Evolutionary conservation across 2,329 filamentous ascomycete species (phyloP).

Genomic region (Torrubiellomyces zombiae): DNA sequence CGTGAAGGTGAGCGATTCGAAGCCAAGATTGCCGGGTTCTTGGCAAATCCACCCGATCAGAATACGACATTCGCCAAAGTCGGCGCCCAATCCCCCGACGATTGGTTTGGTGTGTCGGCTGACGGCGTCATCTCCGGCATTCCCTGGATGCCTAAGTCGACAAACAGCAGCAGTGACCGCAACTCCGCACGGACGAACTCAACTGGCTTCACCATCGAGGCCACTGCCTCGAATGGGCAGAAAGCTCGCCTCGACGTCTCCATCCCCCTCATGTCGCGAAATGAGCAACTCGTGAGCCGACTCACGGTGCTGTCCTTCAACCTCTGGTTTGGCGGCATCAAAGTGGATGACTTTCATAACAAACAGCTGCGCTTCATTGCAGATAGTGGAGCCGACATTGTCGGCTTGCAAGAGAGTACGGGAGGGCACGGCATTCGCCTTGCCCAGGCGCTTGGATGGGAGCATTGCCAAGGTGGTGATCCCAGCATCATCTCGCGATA

Average conservation of each 20-base stretch:
- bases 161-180: too few species aligned
- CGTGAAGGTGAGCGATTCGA: constrained; percentile 16
- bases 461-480: constrained; percentile 16
- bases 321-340: constrained; percentile 21
- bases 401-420: constrained; percentile 20
- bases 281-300: constrained; percentile 14
- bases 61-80: constrained; percentile 13
- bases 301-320: constrained; percentile 21
- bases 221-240: constrained; percentile 10
- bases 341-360: constrained; percentile 19
- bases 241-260: constrained; percentile 11
- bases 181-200: constrained; percentile 6
- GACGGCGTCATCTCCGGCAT: constrained; percentile 20
- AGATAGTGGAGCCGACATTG: constrained; percentile 14
- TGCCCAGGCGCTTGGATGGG: constrained; percentile 20
- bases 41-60: constrained; percentile 10
- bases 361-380: constrained; percentile 21
- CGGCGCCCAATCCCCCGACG: constrained; percentile 5
- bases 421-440: constrained; percentile 15
- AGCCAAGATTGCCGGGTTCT: constrained; percentile 15
- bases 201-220: constrained; percentile 12
- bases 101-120: constrained; percentile 16
- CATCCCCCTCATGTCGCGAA: constrained; percentile 14
- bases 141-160: too few species aligned
- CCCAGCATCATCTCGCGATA: constrained; percentile 20